These are phyloP conservation scores for Brassica cretica DNA, from an alignment of 345 rosid genomes.

Conservation along the genomic window DNA sequence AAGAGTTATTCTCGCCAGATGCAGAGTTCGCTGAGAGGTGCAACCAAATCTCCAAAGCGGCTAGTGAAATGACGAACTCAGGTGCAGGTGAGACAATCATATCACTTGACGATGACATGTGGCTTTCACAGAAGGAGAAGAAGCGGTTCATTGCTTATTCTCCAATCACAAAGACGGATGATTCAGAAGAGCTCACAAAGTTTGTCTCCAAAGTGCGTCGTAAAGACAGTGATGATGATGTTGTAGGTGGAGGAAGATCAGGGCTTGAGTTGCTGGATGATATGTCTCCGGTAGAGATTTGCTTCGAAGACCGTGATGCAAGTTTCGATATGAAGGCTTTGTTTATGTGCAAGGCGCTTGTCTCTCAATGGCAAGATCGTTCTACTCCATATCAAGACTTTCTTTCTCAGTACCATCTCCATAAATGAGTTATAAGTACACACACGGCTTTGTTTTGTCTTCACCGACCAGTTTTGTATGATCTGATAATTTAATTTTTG, in stretches of 20 bases:
- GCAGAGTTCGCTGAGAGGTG: slow-evolving; percentile 42
- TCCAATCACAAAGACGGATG: slow-evolving; percentile 38
- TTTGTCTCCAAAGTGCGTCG: slow-evolving; percentile 49
- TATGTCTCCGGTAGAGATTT: slow-evolving; percentile 55
- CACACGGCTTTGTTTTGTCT: not conserved
- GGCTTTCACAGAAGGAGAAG: slow-evolving; percentile 44
- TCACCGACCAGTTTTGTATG: not conserved
- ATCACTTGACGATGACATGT: slow-evolving; percentile 42
- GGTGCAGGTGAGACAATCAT: slow-evolving; percentile 28
- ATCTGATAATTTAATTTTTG: not conserved
- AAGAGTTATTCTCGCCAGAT: slow-evolving; percentile 50
- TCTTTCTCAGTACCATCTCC: slow-evolving; percentile 31
- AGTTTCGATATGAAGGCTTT: slow-evolving; percentile 37
- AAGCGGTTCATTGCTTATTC: slow-evolving; percentile 45
- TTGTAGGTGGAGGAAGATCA: slow-evolving; percentile 1
- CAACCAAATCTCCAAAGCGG: slow-evolving; percentile 54
- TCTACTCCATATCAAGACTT: slow-evolving; percentile 47
- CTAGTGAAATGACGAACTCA: slow-evolving; percentile 40
- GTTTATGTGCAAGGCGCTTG: slow-evolving; percentile 40
- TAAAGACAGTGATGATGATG: slow-evolving; percentile 21
- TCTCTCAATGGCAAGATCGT: slow-evolving; percentile 45
- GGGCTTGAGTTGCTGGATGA: slow-evolving; percentile 51
- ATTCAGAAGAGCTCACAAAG: slow-evolving; percentile 29
- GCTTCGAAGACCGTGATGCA: slow-evolving; percentile 39
- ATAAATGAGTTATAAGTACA: not conserved